phyloP scores from a whole-genome alignment of 495 filamentous ascomycete genomes.

The Chaetomium tenue region DNA sequence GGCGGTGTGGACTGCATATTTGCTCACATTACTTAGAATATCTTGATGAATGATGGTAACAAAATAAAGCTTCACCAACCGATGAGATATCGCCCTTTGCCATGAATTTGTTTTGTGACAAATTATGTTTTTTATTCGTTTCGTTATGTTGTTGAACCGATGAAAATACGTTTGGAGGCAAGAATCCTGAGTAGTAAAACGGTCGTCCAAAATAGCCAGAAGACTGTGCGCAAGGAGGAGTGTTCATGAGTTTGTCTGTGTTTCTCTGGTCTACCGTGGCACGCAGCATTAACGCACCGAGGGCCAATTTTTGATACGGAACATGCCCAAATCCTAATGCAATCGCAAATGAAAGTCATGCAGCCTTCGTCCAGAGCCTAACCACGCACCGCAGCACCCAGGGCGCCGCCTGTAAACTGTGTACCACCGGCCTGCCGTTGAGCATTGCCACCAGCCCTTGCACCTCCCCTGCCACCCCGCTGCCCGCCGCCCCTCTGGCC shows the following conservation, averaged over 20 bases:
- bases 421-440: slow-evolving; percentile 58
- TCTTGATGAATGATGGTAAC: too few relatives aligned
- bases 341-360: slow-evolving; percentile 34
- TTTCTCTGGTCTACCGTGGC: slow-evolving; percentile 28
- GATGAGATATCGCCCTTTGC: too few relatives aligned
- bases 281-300: slow-evolving; percentile 28
- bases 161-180: too few relatives aligned
- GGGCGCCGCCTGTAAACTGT: slow-evolving; percentile 57
- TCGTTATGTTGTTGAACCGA: too few relatives aligned
- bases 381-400: slow-evolving; percentile 55
- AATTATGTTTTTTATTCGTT: too few relatives aligned
- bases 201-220: too few relatives aligned
- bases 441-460: slow-evolving; percentile 50
- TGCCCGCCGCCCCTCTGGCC: slow-evolving; percentile 68
- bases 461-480: slow-evolving; percentile 67
- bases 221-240: too few relatives aligned
- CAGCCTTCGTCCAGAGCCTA: slow-evolving; percentile 33
- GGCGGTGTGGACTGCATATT: too few relatives aligned
- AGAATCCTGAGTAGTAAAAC: too few relatives aligned
- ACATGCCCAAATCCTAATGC: slow-evolving; percentile 39
- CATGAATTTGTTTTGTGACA: too few relatives aligned
- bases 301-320: slow-evolving; percentile 32
- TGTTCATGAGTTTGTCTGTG: slow-evolving; percentile 24
- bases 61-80: too few relatives aligned
- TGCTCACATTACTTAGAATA: too few relatives aligned